Percentiles rank a stretch among this genome's conserved stretches.
phyloP scores from a whole-genome alignment of 2,329 filamentous ascomycete species.

The Zelopaecilomyces penicillatus region DNA sequence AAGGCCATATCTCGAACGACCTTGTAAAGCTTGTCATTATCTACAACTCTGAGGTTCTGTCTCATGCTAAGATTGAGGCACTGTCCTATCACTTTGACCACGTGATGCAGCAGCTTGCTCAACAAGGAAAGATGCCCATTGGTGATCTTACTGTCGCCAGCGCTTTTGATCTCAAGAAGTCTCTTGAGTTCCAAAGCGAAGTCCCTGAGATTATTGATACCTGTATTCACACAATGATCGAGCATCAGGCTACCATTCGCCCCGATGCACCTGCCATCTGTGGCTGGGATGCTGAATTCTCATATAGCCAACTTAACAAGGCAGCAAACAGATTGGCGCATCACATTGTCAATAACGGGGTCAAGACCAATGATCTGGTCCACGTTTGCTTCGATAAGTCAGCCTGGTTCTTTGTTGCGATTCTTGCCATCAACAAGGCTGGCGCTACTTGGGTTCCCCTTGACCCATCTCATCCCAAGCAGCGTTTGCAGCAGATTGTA shows the following conservation, averaged over 20 bases:
- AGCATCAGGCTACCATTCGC: constrained; percentile 1
- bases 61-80: background rate
- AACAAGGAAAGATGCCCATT: background rate
- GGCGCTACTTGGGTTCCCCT: constrained; percentile 12
- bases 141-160: background rate
- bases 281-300: constrained; percentile 21
- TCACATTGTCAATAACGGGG: background rate
- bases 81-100: background rate
- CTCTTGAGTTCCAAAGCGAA: constrained; percentile 1
- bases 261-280: constrained; percentile 4
- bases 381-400: constrained; percentile 9
- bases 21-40: background rate
- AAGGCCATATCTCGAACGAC: background rate
- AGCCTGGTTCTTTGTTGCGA: constrained; percentile 13
- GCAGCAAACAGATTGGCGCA: constrained; percentile 8
- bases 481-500: background rate
- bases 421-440: constrained; percentile 12
- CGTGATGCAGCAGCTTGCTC: background rate
- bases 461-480: constrained; percentile 1
- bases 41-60: background rate
- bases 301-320: constrained; percentile 26
- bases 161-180: background rate
- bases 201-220: constrained; percentile 2
- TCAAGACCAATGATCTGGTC: constrained; percentile 10
- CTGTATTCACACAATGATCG: constrained; percentile 7